phyloP scores from a whole-genome alignment of 208 protist genomes.

The Sergeia podlipaevii region DNA sequence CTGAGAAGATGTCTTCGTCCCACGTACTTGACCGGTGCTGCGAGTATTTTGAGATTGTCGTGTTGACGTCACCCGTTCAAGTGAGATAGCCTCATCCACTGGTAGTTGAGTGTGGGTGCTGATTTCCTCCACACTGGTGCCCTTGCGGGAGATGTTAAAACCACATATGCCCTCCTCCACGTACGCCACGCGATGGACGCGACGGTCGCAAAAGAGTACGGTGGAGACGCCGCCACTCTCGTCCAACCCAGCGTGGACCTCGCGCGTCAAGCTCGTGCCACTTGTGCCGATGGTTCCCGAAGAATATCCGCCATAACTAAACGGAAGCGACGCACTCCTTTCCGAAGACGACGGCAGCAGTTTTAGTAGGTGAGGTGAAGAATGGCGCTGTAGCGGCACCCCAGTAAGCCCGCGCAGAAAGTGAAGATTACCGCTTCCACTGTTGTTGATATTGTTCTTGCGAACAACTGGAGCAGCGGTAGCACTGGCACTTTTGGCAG shows the following conservation, averaged over 20 bases:
- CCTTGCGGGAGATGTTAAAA: constrained; percentile 1
- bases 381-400: too few species aligned
- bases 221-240: not conserved
- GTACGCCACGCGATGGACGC: constrained; percentile 19
- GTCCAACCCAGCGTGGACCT: not conserved
- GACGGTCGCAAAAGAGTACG: constrained; percentile 22
- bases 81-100: not conserved
- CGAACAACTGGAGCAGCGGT: too few species aligned
- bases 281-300: too few species aligned
- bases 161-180: not conserved
- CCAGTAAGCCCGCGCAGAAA: too few species aligned
- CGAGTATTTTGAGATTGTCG: constrained; percentile 1
- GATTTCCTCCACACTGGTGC: not conserved
- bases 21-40: not conserved
- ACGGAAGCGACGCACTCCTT: too few species aligned
- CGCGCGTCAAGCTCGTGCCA: too few species aligned
- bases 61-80: constrained; percentile 6
- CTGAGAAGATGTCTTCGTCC: not conserved
- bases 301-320: too few species aligned
- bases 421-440: too few species aligned
- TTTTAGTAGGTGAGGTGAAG: too few species aligned
- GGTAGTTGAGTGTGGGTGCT: constrained; percentile 4
- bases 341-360: too few species aligned
- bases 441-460: too few species aligned
- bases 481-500: too few species aligned